Evolutionary conservation across 2,329 filamentous ascomycete species (phyloP).

Genomic region (Epichloe sibirici): DNA sequence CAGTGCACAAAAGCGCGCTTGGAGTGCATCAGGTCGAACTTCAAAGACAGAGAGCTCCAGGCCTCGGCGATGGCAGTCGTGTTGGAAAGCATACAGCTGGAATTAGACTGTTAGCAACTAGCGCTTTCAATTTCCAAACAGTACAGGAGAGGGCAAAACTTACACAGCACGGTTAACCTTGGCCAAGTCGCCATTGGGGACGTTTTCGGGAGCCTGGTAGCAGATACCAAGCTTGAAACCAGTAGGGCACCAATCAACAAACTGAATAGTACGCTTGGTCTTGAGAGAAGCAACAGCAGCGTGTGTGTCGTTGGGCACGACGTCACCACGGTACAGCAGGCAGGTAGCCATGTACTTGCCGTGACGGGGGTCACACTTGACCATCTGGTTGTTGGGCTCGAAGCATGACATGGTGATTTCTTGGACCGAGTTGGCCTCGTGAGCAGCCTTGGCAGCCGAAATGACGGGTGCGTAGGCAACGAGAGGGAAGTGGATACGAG

Average conservation of each 20-base stretch:
- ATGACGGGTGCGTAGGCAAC: slow-evolving; percentile 92
- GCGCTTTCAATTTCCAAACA: not conserved
- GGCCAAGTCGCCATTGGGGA: slow-evolving; percentile 92
- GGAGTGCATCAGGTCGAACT: slow-evolving; percentile 99
- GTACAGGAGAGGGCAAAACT: slow-evolving; percentile 26
- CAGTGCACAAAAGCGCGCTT: slow-evolving; percentile 99
- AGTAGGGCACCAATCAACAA: slow-evolving; percentile 99
- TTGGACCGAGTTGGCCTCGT: slow-evolving; percentile 96
- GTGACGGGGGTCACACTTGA: slow-evolving; percentile 96
- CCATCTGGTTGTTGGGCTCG: slow-evolving; percentile 99
- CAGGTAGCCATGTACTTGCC: slow-evolving; percentile 99
- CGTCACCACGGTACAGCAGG: slow-evolving; percentile 94
- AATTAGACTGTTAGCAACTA: slow-evolving; percentile 13
- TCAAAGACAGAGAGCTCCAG: slow-evolving; percentile 90
- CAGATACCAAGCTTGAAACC: slow-evolving; percentile 99
- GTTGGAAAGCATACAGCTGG: slow-evolving; percentile 94
- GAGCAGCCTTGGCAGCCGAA: slow-evolving; percentile 86
- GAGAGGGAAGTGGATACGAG: slow-evolving; percentile 97
- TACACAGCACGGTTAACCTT: slow-evolving; percentile 98
- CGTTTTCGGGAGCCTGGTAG: slow-evolving; percentile 94
- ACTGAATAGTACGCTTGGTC: slow-evolving; percentile 98
- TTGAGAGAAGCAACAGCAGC: slow-evolving; percentile 88
- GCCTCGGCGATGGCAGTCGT: slow-evolving; percentile 97
- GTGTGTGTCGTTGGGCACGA: slow-evolving; percentile 93
- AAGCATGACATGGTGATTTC: slow-evolving; percentile 99